Percentiles rank a stretch among this genome's conserved stretches.
Evolutionary conservation across 2,329 filamentous ascomycete species (phyloP).

Genomic region (Mollisiaceae sp.): DNA sequence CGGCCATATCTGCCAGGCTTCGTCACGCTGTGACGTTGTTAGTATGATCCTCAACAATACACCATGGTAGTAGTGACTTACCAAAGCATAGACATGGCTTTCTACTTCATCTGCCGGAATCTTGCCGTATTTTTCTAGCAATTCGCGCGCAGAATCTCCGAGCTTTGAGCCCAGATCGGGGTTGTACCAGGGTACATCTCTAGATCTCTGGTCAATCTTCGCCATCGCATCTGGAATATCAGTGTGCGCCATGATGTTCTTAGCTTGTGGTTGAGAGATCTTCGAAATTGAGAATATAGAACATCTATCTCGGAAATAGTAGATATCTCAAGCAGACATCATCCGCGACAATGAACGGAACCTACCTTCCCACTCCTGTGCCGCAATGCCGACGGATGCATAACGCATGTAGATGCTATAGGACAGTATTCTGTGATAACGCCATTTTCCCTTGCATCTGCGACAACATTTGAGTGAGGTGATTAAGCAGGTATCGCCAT

Average conservation of each 20-base stretch:
- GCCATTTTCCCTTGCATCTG: not conserved
- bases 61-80: not conserved
- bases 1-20: conserved; percentile 26
- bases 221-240: conserved; percentile 9
- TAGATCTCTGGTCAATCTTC: conserved; percentile 14
- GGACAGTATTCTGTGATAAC: not conserved
- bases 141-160: conserved; percentile 17
- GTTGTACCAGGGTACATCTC: conserved; percentile 28
- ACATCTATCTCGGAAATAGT: not conserved
- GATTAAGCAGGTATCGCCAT: not conserved
- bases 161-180: conserved; percentile 24
- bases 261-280: not conserved
- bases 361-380: not conserved
- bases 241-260: conserved; percentile 13
- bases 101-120: conserved; percentile 26
- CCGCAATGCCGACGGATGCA: not conserved
- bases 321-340: conserved; percentile 9
- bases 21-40: conserved; percentile 23
- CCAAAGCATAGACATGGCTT: conserved; percentile 19
- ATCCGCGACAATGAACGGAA: not conserved
- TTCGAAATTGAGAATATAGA: not conserved
- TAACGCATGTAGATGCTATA: not conserved
- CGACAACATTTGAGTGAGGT: not conserved
- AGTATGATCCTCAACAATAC: not conserved
- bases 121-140: conserved; percentile 28